phyloP scores from a whole-genome alignment of 306 rosid species.

The Casuarina glauca region DNA sequence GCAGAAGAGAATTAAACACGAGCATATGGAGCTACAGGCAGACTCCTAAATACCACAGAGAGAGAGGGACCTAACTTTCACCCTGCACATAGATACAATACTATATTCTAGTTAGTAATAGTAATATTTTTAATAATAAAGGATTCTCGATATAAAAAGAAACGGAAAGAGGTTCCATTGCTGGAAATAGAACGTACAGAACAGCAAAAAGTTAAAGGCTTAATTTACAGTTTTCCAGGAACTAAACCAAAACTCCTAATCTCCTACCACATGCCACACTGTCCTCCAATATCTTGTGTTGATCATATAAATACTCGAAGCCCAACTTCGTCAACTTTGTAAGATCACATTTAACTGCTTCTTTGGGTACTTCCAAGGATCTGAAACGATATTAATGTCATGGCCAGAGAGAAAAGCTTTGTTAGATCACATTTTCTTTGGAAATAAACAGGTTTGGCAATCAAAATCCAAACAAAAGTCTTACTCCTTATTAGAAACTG shows the following conservation, averaged over 20 bases:
- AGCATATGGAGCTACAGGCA: too few species aligned
- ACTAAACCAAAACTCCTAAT: neutral
- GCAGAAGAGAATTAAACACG: too few species aligned
- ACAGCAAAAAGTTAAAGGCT: neutral
- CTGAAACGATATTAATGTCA: neutral
- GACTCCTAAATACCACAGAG: too few species aligned
- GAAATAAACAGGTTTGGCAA: neutral
- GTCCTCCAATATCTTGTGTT: constrained; percentile 22
- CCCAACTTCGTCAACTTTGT: constrained; percentile 30
- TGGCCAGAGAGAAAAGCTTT: neutral
- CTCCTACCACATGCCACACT: constrained; percentile 20
- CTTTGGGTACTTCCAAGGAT: constrained; percentile 16
- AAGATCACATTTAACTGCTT: constrained; percentile 13
- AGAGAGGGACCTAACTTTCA: too few species aligned
- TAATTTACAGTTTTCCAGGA: neutral
- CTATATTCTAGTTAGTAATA: too few species aligned
- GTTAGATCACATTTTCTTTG: neutral
- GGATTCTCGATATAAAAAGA: too few species aligned
- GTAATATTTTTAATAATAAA: too few species aligned
- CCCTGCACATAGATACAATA: too few species aligned
- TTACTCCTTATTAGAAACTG: neutral
- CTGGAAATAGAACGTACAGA: too few species aligned
- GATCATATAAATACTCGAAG: constrained; percentile 6
- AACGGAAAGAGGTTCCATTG: too few species aligned
- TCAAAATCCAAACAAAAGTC: neutral